Conservation (phyloP, 73 alveolate genomes). For the Loxodes magnus region DNA sequence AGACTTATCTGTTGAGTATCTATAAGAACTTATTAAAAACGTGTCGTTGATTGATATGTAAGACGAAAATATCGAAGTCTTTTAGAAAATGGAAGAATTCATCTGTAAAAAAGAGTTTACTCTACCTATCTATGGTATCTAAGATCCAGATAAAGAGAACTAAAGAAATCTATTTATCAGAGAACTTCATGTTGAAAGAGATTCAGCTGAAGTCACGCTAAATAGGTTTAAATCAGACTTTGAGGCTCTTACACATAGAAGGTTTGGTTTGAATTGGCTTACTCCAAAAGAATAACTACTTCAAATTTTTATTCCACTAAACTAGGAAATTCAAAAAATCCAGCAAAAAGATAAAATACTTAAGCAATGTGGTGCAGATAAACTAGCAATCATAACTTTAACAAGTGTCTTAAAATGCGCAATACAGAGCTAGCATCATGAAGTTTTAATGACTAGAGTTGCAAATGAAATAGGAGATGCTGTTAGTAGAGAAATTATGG, state of each 20-base stretch:
- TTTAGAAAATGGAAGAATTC: conserved; percentile 9
- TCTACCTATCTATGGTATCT: conserved; percentile 66
- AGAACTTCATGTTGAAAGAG: conserved; percentile 55
- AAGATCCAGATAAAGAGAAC: conserved; percentile 53
- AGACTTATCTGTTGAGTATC: conserved; percentile 32
- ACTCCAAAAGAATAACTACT: conserved; percentile 56
- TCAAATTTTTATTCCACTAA: conserved; percentile 39
- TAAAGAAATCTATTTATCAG: conserved; percentile 59
- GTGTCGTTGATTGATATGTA: neutral
- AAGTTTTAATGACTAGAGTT: conserved; percentile 12
- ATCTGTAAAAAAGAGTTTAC: conserved; percentile 41
- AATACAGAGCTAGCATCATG: conserved; percentile 9
- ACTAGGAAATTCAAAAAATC: conserved; percentile 33
- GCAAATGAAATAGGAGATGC: conserved; percentile 37
- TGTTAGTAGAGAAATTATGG: conserved; percentile 30
- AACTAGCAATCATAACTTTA: conserved; percentile 7
- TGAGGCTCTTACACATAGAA: conserved; percentile 49
- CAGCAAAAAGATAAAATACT: conserved; percentile 23
- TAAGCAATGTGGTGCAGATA: conserved; percentile 32
- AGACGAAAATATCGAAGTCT: conserved; percentile 1
- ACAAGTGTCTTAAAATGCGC: neutral
- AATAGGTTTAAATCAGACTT: conserved; percentile 39
- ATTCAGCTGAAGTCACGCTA: conserved; percentile 51
- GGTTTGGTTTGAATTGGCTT: conserved; percentile 45
- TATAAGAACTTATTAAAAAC: conserved; percentile 3